Evolutionary conservation across 345 rosid genomes (phyloP), one percentile per base, ranked within the genome.

Genomic region (Hibiscus tridactylites): DNA sequence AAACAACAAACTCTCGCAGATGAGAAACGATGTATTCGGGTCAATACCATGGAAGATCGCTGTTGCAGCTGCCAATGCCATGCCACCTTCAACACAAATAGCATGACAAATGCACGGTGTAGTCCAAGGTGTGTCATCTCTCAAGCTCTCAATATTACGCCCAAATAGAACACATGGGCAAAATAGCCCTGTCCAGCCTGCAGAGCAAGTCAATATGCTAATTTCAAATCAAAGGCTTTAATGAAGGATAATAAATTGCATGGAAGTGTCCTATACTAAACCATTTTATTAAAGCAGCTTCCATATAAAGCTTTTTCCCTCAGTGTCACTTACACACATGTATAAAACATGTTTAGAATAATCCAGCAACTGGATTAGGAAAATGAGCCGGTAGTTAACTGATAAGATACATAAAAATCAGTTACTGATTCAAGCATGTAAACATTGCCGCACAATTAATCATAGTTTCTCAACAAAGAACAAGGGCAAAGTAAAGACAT

Each of bases 161-260:
- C 99, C 99, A 76, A 92, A 95, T 33, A 92, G 82, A 72, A 95
- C 92, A 81, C 97, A 90, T 8, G 97, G 99, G 78, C 97, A 95
- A 71, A 95, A 83, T 3, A 95, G 78, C 76, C 96, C 97, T 1
- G 88, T 87, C 97, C 91, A 88, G 71, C 90, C 97, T 95, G 88
- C 50, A 53, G 28, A 39, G 16, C 61, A 63, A 44, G 44, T 60
- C 58, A 60, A 59, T 3, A 24, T 58, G 56, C 57, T 61, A 28
- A 29, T 60, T 9, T 60, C 13, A 71, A n/a, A 44, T 17, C 21
- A 9, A 60, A 9, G 1, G 15, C 35, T 15, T 42, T 44, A 24
- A 44, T 21, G 7, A 37, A 56, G 9, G 11, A 70, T 44, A 26
- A n/a, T 28, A 10, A 9, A 15, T 26, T 15, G 16, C 13, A 42